Evolutionary conservation across 169 alveolate species (phyloP), one percentile per base, ranked within the genome.

Genomic region (Cryptosporidium parvum): DNA sequence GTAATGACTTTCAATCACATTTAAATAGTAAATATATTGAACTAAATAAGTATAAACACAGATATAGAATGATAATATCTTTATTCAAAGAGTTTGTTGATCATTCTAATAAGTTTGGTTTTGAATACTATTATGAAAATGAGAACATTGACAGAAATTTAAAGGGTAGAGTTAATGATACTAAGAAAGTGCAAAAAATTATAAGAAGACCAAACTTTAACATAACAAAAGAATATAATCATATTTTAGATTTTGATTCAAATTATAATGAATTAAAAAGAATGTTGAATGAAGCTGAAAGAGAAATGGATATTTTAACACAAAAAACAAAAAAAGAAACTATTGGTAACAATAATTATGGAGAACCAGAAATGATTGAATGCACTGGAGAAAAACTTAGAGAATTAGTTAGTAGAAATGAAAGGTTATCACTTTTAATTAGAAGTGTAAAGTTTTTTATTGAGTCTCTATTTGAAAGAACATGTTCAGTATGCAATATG

Each of bases 71-170:
- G 61, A 44, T 73, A 3, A 56, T 73, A 37, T 39, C 59, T 12
- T 26, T 73, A 23, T 42, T 73, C 7, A 73, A 42, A 26, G 86
- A 73, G 45, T 73, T 73, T 59, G 86, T 73, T 31, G 86, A 73
- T 51, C 86, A 73, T 18, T 73, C 86, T 8, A 42, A 58, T 59
- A 52, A 42, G 68, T 73, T 73, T 56, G 44, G n/a, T 14, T 39
- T 73, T n/a, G 71, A 73, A 18, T 39, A 48, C 6, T 31, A 70
- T 23, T 0, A 37, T 45, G 58, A 23, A 14, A 70, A 70, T 7
- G 10, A 29, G 5, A 51, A 26, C 10, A 7, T 6, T 14, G 52
- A 26, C 2, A 1, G 80, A 37, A 23, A 21, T 18, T 26, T 26
- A 16, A 39, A 21, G 29, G n/a, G 58, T 26, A 18, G 37, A 14